Percentiles rank a stretch among this genome's conserved stretches.
Evolutionary conservation across 306 rosid genomes (phyloP).

Genomic region (Hippophae gyantsensis): DNA sequence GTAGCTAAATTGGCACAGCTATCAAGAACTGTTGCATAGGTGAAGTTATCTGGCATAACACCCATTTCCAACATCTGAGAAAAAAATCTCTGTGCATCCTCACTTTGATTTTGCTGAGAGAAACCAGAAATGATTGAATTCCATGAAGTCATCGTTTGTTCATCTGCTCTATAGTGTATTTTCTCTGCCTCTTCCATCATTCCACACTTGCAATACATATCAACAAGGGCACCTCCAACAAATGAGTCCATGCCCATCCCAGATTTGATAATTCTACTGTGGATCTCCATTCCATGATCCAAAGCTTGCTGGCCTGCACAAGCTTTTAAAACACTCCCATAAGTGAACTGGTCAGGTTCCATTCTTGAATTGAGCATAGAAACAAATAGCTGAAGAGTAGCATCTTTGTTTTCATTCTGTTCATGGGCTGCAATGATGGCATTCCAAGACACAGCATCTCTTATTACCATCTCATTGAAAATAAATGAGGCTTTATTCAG

Average conservation of each 20-base stretch:
- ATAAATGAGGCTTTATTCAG: constrained; percentile 45
- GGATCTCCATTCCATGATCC: constrained; percentile 64
- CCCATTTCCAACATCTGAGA: constrained; percentile 63
- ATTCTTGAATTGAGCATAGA: constrained; percentile 56
- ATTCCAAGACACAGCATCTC: constrained; percentile 89
- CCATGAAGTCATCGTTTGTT: constrained; percentile 64
- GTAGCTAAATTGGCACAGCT: constrained; percentile 81
- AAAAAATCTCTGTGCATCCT: constrained; percentile 64
- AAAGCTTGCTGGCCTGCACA: constrained; percentile 61
- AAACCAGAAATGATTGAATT: constrained; percentile 80
- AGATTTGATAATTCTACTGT: constrained; percentile 63
- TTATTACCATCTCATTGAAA: constrained; percentile 59
- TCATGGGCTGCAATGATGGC: constrained; percentile 71
- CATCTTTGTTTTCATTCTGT: constrained; percentile 48
- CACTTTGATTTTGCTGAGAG: constrained; percentile 56
- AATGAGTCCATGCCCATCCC: constrained; percentile 52
- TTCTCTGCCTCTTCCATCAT: constrained; percentile 74
- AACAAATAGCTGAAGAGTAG: constrained; percentile 51
- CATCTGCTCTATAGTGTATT: constrained; percentile 52
- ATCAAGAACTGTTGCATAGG: constrained; percentile 73
- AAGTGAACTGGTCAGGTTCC: constrained; percentile 84
- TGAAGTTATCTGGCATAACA: constrained; percentile 63
- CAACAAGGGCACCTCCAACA: constrained; percentile 76
- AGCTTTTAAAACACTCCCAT: constrained; percentile 68
- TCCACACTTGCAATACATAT: constrained; percentile 78